Base-by-base conservation (phyloP, 192 early-diverging fungal genomes). In the Rhizophagus sp. region DNA sequence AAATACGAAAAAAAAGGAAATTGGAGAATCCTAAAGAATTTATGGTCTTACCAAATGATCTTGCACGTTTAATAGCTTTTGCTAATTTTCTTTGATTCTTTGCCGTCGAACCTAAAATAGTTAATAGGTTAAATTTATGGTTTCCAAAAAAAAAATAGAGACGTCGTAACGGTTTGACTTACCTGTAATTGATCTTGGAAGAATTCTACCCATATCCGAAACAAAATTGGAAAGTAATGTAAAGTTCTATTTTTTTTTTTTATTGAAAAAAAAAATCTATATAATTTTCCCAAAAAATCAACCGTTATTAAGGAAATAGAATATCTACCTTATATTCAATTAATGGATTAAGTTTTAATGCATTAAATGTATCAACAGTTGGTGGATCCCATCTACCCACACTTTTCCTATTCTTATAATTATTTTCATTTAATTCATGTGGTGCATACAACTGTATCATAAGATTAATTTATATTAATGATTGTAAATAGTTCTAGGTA, bases 1-100 rank as follows among this genome's bases (percentile, higher is more conserved):
- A 24, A 39, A 12, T 27, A 27, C 22, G 7, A 47, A 22, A 72
- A 41, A 25, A 41, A 49, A 19, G 33, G 6, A 11, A 22, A 17
- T 7, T 3, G 13, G 5, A 30, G 49, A 50, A 57, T 19, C 34
- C 34, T 36, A 36, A 6, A 52, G 65, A 66, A 70, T 30, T 73
- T 50, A 76, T 41, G 66, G 72, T 67, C 78, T 81, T 12, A 79
- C 86, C 86, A 80, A 87, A 84, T 27, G 86, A 84, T 72, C 86
- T 79, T 34, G 86, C 84, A 73, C 86, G 82, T 74, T 85, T 87
- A 36, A 87, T 82, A 24, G 86, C 84, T 47, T 83, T 77, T 22
- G 86, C 86, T 15, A 87, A 69, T 79, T 87, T 87, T 75, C 86
- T 84, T 77, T 87, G 86, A 62, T 85, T 85, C 50, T 85, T 87